Evolutionary conservation across 73 alveolate genomes (phyloP), one percentile per base, ranked within the genome.

Genomic region (Paramecium caudatum): DNA sequence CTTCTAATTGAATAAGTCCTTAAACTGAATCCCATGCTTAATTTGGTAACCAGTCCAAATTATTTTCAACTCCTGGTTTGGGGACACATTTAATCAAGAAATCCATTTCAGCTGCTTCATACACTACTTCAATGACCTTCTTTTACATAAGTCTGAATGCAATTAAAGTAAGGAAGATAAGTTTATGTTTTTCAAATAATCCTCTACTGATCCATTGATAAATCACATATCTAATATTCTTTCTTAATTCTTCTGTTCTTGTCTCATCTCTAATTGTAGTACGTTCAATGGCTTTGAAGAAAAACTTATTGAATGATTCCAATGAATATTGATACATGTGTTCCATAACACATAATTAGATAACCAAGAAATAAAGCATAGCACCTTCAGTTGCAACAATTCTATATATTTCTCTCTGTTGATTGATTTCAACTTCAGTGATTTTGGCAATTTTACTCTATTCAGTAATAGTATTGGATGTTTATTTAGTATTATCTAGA

Each of bases 351-450:
- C 98, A 96, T 55, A 98, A 95, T 93, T 97, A 95, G 65, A 98
- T 97, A 81, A 98, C 96, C 68, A 98, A 92, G 99, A 98, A 98
- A 96, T 97, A 98, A 74, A 98, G 97, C 99, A 98, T 98, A 30
- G 99, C 99, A 90, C 99, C 99, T 94, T 98, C 99, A 23, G 99
- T 99, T 39, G 99, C 99, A 0, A 98, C 99, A 16, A 99, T 95
- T 94, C 99, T 95, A 95, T 98, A 98, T 9, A 95, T 96, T 95
- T 98, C 99, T 95, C 99, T 97, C 47, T 96, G 92, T 47, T 94
- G 86, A 94, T 98, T 98, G 94, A 98, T 98, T 92, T 98, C 96
- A 23, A 94, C 98, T 93, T 98, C 99, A 6, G 99, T 98, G 61
- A 96, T 97, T 91, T 97, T 98, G 30, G 99, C 98, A 39, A 74